phyloP scores from a whole-genome alignment of 208 protist species.

The Porcisia deanei region DNA sequence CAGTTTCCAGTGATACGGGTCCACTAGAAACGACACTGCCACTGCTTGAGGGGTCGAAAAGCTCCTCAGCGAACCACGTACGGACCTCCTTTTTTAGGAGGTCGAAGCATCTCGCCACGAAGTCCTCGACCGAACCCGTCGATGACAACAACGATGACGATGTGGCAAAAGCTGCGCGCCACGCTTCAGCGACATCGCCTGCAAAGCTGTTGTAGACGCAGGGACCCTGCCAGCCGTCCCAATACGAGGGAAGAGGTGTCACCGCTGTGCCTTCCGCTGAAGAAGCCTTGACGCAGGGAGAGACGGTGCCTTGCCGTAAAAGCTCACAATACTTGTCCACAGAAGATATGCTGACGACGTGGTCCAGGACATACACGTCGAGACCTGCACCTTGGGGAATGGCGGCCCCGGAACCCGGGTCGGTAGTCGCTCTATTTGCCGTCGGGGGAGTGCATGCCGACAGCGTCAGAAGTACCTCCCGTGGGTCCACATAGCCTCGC shows the following conservation, averaged over 20 bases:
- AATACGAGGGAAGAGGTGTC: slow-evolving; percentile 2
- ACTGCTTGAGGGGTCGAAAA: background rate
- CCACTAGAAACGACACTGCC: background rate
- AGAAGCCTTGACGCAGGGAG: background rate
- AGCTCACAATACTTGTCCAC: background rate
- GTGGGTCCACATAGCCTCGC: slow-evolving; percentile 60
- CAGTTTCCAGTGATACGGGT: background rate
- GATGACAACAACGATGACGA: background rate
- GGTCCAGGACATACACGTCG: slow-evolving; percentile 9
- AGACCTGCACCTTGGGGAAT: background rate
- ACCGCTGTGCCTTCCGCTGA: background rate
- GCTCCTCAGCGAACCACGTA: slow-evolving; percentile 23
- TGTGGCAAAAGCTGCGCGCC: slow-evolving; percentile 16
- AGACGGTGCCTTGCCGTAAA: background rate
- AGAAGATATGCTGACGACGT: background rate
- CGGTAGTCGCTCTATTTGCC: background rate
- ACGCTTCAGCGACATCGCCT: slow-evolving; percentile 9
- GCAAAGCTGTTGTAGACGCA: slow-evolving; percentile 29
- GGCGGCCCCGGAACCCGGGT: background rate
- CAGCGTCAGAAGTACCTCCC: slow-evolving; percentile 62
- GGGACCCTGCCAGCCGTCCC: slow-evolving; percentile 24
- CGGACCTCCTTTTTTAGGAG: slow-evolving; percentile 21
- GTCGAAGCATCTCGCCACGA: slow-evolving; percentile 20
- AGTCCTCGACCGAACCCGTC: slow-evolving; percentile 1
- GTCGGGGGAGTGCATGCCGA: slow-evolving; percentile 67